Conservation (phyloP, 129 eudicot species). For the Kitagawia praeruptora region DNA sequence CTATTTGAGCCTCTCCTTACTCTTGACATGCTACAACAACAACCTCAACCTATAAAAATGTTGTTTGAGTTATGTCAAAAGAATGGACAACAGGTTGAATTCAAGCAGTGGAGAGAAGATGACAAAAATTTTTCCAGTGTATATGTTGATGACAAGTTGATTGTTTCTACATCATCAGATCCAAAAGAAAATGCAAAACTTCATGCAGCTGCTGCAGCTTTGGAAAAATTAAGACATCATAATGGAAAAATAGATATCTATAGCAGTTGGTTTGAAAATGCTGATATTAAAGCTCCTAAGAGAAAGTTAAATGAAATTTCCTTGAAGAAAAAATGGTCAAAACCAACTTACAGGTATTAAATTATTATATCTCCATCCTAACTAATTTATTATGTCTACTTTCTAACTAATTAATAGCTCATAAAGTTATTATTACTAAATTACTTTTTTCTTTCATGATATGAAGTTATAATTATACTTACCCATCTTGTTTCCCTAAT, state of each 20-base stretch:
- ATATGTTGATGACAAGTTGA: slow-evolving; percentile 39
- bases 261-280: slow-evolving; percentile 11
- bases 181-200: slow-evolving; percentile 65
- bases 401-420: too few relatives aligned
- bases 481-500: too few relatives aligned
- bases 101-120: slow-evolving; percentile 43
- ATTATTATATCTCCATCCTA: too few relatives aligned
- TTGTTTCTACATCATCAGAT: slow-evolving; percentile 51
- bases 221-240: slow-evolving; percentile 23
- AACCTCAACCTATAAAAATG: slow-evolving; percentile 64
- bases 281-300: slow-evolving; percentile 51
- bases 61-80: slow-evolving; percentile 60
- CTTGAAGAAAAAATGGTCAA: slow-evolving; percentile 60
- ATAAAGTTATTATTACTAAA: too few relatives aligned
- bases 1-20: slow-evolving; percentile 58
- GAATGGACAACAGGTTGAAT: slow-evolving; percentile 45
- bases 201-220: slow-evolving; percentile 78
- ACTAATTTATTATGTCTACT: too few relatives aligned
- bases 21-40: slow-evolving; percentile 37
- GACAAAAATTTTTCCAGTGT: slow-evolving; percentile 43
- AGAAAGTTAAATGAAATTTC: slow-evolving; percentile 50
- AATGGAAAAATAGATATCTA: background rate
- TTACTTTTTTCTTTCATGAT: too few relatives aligned
- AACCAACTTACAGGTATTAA: slow-evolving; percentile 50
- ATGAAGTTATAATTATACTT: too few relatives aligned